These are phyloP conservation scores for Diversispora eburnea DNA, from an alignment of 192 early-diverging fungal genomes.

Conservation along the genomic window DNA sequence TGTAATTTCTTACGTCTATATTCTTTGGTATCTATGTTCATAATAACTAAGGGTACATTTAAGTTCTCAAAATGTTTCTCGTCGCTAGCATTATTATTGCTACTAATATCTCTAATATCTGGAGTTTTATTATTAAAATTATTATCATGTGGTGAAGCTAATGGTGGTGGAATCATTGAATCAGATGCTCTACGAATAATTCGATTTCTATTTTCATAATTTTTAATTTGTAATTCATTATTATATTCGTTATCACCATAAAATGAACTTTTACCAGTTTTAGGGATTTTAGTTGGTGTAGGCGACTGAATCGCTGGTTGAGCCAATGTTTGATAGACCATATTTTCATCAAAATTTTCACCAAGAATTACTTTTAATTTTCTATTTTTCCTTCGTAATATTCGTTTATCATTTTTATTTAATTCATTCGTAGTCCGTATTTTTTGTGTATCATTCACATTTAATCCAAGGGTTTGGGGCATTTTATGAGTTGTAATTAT, in stretches of 20 bases:
- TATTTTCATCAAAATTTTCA: constrained; percentile 36
- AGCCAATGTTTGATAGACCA: constrained; percentile 33
- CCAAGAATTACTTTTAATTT: constrained; percentile 38
- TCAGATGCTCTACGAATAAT: constrained; percentile 24
- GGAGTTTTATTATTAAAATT: background rate
- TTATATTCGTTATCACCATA: background rate
- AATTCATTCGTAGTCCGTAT: constrained; percentile 33
- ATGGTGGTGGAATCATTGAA: constrained; percentile 15
- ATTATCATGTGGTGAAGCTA: background rate
- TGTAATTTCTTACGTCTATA: constrained; percentile 38
- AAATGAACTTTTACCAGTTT: background rate
- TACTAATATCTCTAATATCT: too few species aligned
- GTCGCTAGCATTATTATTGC: background rate
- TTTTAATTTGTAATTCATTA: background rate
- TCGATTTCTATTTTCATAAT: background rate
- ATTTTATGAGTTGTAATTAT: background rate
- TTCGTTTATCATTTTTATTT: constrained; percentile 31
- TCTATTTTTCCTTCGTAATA: constrained; percentile 39
- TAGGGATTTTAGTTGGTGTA: background rate
- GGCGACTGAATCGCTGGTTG: constrained; percentile 23
- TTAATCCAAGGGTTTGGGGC: background rate
- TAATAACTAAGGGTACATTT: background rate
- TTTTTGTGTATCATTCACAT: background rate
- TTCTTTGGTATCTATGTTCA: constrained; percentile 21
- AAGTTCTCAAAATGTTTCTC: background rate